Evolutionary conservation across 2,329 filamentous ascomycete genomes (phyloP).

Genomic region (Tricladium varicosporioides): DNA sequence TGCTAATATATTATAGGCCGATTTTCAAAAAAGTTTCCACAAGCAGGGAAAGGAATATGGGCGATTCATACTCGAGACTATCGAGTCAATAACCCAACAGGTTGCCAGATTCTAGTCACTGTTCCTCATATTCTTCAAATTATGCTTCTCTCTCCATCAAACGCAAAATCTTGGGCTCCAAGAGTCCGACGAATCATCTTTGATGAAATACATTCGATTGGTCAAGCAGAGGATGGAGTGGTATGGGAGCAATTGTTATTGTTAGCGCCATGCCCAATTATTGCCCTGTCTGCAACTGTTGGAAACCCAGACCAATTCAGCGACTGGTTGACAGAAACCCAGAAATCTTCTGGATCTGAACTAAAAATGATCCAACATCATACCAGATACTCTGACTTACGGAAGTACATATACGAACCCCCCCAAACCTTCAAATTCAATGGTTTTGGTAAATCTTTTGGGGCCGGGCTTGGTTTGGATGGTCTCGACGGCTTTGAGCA

Average conservation of each 20-base stretch:
- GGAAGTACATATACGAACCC: constrained; percentile 68
- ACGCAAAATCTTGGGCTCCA: constrained; percentile 65
- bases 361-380: constrained; percentile 67
- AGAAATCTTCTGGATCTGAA: constrained; percentile 60
- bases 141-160: constrained; percentile 66
- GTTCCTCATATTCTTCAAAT: constrained; percentile 78
- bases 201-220: constrained; percentile 79
- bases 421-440: constrained; percentile 40
- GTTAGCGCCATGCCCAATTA: constrained; percentile 72
- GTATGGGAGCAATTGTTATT: constrained; percentile 78
- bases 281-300: constrained; percentile 76
- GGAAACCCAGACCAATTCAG: constrained; percentile 72
- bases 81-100: constrained; percentile 68
- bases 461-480: constrained; percentile 44
- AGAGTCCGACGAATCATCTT: constrained; percentile 76
- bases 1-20: constrained; percentile 36
- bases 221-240: constrained; percentile 71
- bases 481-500: constrained; percentile 30
- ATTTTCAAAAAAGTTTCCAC: constrained; percentile 62
- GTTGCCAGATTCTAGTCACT: constrained; percentile 74
- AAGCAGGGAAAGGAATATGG: constrained; percentile 68
- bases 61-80: constrained; percentile 76
- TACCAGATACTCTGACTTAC: constrained; percentile 71
- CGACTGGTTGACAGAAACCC: constrained; percentile 64
- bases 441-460: constrained; percentile 35